Evolutionary conservation across 306 rosid species (phyloP).

Genomic region (Prunus dulcis): DNA sequence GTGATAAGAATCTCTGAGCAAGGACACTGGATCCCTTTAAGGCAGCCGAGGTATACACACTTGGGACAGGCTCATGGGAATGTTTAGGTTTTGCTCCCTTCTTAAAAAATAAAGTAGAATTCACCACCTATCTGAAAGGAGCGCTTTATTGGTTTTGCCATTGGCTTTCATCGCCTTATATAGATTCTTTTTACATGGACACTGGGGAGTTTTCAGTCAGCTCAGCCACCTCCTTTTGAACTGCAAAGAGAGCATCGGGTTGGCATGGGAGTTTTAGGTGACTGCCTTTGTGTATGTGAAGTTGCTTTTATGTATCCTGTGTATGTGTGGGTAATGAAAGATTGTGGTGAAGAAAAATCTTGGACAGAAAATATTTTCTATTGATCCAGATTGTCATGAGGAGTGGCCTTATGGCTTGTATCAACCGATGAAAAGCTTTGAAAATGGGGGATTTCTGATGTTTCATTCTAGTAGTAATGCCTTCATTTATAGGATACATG

Average conservation of each 20-base stretch:
- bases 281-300: not conserved
- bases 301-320: not conserved
- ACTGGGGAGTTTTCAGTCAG: constrained; percentile 15
- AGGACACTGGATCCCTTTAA: not conserved
- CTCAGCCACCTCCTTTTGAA: not conserved
- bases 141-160: constrained; percentile 12
- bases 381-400: not conserved
- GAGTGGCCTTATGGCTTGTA: not conserved
- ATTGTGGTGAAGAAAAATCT: not conserved
- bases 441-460: not conserved
- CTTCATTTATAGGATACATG: not conserved
- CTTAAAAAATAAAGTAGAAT: not conserved
- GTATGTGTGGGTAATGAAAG: constrained; percentile 1
- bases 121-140: constrained; percentile 17
- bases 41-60: constrained; percentile 7
- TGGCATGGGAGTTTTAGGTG: constrained; percentile 4
- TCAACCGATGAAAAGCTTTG: not conserved
- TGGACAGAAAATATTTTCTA: not conserved
- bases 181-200: constrained; percentile 8
- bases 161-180: not conserved
- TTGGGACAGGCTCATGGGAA: constrained; percentile 14
- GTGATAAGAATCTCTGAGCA: not conserved
- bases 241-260: too few species aligned
- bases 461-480: not conserved
- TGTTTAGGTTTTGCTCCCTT: not conserved